Conservation (phyloP, 805 yeast genomes). For the Tetrapisispora namnaoensis region DNA sequence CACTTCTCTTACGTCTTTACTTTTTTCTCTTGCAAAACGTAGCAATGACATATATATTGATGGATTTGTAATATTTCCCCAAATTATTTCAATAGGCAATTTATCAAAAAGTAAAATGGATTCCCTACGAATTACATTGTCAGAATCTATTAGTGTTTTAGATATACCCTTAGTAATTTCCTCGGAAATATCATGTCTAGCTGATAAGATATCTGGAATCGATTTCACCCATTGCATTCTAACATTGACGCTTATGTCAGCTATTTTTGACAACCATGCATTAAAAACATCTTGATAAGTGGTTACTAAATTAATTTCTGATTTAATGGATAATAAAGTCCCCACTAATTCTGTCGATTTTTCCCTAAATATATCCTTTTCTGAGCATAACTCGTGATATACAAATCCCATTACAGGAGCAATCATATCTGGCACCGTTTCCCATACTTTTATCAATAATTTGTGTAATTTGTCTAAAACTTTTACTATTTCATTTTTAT, state of each 20-base stretch:
- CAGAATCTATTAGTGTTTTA: conserved; percentile 64
- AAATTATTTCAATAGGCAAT: conserved; percentile 38
- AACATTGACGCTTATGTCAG: conserved; percentile 57
- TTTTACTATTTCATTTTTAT: conserved; percentile 12
- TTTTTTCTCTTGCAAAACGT: conserved; percentile 64
- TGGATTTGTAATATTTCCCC: conserved; percentile 38
- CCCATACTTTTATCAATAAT: conserved; percentile 63
- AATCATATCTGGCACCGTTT: conserved; percentile 61
- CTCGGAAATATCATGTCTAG: conserved; percentile 36
- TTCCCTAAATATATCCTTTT: conserved; percentile 48
- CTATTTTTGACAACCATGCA: conserved; percentile 65
- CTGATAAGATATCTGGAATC: conserved; percentile 37
- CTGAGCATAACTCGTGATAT: conserved; percentile 72
- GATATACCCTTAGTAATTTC: conserved; percentile 51
- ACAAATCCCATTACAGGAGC: conserved; percentile 67
- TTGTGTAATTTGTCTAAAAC: conserved; percentile 53
- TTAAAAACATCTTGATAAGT: conserved; percentile 52
- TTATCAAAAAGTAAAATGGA: conserved; percentile 44
- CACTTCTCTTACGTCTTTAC: conserved; percentile 49
- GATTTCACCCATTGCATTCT: conserved; percentile 63
- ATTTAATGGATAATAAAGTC: conserved; percentile 40
- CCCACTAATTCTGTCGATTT: conserved; percentile 72
- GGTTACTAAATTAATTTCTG: conserved; percentile 47
- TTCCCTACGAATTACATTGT: conserved; percentile 57
- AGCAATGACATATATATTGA: conserved; percentile 44